Evolutionary conservation across 257 asterid genomes (phyloP), one percentile per base, ranked within the genome.

Genomic region (Petunia secreta): DNA sequence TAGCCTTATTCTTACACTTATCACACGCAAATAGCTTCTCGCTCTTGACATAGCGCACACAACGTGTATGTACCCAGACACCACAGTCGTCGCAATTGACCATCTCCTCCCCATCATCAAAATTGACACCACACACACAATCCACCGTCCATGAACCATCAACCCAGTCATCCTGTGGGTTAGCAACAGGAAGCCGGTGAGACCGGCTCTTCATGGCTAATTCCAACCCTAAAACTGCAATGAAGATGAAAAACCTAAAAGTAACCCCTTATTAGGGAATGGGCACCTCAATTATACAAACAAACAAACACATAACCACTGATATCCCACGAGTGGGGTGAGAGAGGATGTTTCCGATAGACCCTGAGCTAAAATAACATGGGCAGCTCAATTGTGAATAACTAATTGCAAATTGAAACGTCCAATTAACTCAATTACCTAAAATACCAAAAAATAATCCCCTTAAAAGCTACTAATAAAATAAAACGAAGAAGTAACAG

Each of bases 61-160:
- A 95, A 66, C 97, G 93, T 16, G 99, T 95, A 91, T 95, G 99
- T 83, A 95, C 99, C 99, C 99, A 95, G 59, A 95, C 99, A 13
- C 98, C 97, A 82, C 99, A 95, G 84, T 92, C 99, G 38, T 95
- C 99, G 85, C 99, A 94, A 83, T 94, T 86, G 15, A 94, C 98
- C 98, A 94, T 94, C 91, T 94, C 98, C 77, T 94, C 97, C 3
- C 98, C 98, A 75, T 94, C 98, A 75, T 94, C 98, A 76, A 86
- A 91, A 87, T 87, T 94, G 63, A 94, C 98, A 36, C 99, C 99
- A 82, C 99, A 95, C 7, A 91, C 86, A 79, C 98, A 93, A 87
- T 94, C 98, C 84, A 94, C 98, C 78, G 98, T 94, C 98, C 98
- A 94, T n/a, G 98, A 90, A 73, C 91, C 98, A 57, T 94, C 91